These are phyloP conservation scores for Leccinellum rugosiceps DNA, from an alignment of 768 basidiomycete species.

Conservation along the genomic window DNA sequence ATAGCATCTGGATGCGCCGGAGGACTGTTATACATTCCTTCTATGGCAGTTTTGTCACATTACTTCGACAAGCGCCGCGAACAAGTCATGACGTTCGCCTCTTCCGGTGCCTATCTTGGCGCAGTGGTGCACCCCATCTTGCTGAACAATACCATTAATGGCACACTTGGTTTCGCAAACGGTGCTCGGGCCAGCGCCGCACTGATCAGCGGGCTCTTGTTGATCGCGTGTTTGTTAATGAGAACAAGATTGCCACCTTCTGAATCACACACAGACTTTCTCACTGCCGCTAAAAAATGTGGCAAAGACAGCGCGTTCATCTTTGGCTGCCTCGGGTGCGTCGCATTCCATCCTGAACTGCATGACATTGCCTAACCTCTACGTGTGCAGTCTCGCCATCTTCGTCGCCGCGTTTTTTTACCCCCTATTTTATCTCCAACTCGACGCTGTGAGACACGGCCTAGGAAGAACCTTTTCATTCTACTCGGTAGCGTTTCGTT, in stretches of 20 bases:
- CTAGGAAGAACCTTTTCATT: conserved; percentile 48
- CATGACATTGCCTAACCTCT: not conserved
- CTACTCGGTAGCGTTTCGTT: conserved; percentile 44
- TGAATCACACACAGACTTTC: conserved; percentile 21
- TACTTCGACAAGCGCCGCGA: conserved; percentile 48
- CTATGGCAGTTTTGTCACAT: conserved; percentile 48
- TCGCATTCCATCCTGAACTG: not conserved
- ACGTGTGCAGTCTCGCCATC: conserved; percentile 21
- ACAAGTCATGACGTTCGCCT: conserved; percentile 53
- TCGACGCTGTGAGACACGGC: conserved; percentile 48
- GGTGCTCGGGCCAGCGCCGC: conserved; percentile 42
- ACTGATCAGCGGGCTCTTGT: conserved; percentile 36
- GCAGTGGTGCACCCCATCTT: conserved; percentile 61
- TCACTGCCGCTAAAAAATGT: conserved; percentile 21
- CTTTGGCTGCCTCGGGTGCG: conserved; percentile 17
- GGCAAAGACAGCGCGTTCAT: conserved; percentile 24
- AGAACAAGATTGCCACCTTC: conserved; percentile 38
- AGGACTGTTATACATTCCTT: conserved; percentile 48
- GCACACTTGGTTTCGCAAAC: conserved; percentile 43
- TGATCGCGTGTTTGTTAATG: conserved; percentile 41
- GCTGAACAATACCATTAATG: conserved; percentile 48
- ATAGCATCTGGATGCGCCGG: conserved; percentile 46
- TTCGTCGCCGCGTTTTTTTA: conserved; percentile 46
- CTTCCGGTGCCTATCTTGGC: conserved; percentile 56
- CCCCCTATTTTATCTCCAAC: conserved; percentile 59